These are phyloP conservation scores for Cicer yamashitae DNA, from an alignment of 306 rosid species.

Conservation along the genomic window DNA sequence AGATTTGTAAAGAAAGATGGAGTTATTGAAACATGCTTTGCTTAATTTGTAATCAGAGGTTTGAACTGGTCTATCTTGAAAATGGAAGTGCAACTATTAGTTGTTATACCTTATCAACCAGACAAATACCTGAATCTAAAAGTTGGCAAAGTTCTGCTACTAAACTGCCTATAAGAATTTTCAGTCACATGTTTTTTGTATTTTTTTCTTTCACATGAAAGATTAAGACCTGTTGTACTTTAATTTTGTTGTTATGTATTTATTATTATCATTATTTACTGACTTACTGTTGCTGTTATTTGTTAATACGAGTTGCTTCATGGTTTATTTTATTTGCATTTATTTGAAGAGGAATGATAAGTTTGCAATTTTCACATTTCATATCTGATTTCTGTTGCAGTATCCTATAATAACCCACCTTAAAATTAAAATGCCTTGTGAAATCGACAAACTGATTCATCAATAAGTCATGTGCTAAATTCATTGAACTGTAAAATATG, in stretches of 20 bases:
- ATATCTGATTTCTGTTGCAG: too few relatives aligned
- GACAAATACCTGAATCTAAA: conserved; percentile 13
- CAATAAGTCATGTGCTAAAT: too few relatives aligned
- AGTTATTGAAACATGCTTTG: conserved; percentile 38
- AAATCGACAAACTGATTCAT: too few relatives aligned
- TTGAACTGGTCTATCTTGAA: conserved; percentile 24
- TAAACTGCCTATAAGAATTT: conserved; percentile 34
- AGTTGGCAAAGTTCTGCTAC: conserved; percentile 34
- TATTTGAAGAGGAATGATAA: not conserved
- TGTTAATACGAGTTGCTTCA: conserved; percentile 1
- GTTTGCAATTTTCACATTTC: too few relatives aligned
- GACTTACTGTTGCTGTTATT: not conserved
- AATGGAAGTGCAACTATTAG: conserved; percentile 8
- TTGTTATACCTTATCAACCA: conserved; percentile 12
- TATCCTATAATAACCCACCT: too few relatives aligned
- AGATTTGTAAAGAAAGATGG: conserved; percentile 42
- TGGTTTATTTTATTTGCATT: conserved; percentile 8
- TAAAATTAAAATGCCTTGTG: too few relatives aligned
- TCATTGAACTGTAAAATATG: too few relatives aligned
- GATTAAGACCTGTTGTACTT: not conserved
- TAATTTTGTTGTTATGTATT: not conserved
- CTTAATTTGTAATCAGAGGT: conserved; percentile 16
- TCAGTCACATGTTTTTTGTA: conserved; percentile 28
- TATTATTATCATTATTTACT: not conserved
- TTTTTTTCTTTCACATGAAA: conserved; percentile 20